phyloP scores from a whole-genome alignment of 2,329 filamentous ascomycete genomes.

The Rutstroemia sp. region DNA sequence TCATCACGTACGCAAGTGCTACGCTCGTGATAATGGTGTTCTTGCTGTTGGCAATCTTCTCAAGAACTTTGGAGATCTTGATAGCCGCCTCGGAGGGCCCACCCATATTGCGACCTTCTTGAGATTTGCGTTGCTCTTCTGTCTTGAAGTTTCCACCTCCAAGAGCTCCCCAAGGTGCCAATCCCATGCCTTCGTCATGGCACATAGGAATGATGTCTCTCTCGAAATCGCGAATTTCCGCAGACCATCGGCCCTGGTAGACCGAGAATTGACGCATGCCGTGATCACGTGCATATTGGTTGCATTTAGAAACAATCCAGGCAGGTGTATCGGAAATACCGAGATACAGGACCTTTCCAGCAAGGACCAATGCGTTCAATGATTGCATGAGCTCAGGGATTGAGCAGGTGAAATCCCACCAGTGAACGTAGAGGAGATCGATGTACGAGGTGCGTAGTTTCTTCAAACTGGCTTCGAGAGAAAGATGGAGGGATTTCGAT shows the following conservation, averaged over 20 bases:
- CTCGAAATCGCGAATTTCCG: slow-evolving; percentile 54
- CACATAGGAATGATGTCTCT: slow-evolving; percentile 56
- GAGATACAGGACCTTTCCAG: slow-evolving; percentile 60
- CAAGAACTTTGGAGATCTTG: slow-evolving; percentile 38
- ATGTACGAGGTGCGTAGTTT: slow-evolving; percentile 64
- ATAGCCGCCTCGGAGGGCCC: slow-evolving; percentile 40
- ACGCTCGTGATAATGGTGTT: slow-evolving; percentile 51
- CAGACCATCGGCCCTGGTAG: slow-evolving; percentile 60
- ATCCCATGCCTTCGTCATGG: slow-evolving; percentile 47
- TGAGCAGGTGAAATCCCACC: slow-evolving; percentile 61
- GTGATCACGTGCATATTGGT: slow-evolving; percentile 62
- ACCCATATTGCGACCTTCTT: slow-evolving; percentile 27
- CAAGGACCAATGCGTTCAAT: slow-evolving; percentile 50
- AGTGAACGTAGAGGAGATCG: slow-evolving; percentile 57
- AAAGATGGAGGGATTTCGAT: slow-evolving; percentile 51
- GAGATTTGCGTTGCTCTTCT: slow-evolving; percentile 27
- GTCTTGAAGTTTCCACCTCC: slow-evolving; percentile 43
- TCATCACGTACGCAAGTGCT: slow-evolving; percentile 66
- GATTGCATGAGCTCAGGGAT: slow-evolving; percentile 63
- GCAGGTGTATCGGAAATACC: slow-evolving; percentile 63
- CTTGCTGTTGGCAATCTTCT: slow-evolving; percentile 50
- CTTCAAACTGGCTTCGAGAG: slow-evolving; percentile 47
- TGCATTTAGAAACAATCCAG: slow-evolving; percentile 61
- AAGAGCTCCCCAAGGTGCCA: slow-evolving; percentile 49
- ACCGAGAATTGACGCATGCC: slow-evolving; percentile 62